A percentile compares a stretch with the other conserved stretches of the same genome.
These are phyloP conservation scores for Gaultheria prostrata DNA, from an alignment of 148 eudicot species.

Conservation along the genomic window DNA sequence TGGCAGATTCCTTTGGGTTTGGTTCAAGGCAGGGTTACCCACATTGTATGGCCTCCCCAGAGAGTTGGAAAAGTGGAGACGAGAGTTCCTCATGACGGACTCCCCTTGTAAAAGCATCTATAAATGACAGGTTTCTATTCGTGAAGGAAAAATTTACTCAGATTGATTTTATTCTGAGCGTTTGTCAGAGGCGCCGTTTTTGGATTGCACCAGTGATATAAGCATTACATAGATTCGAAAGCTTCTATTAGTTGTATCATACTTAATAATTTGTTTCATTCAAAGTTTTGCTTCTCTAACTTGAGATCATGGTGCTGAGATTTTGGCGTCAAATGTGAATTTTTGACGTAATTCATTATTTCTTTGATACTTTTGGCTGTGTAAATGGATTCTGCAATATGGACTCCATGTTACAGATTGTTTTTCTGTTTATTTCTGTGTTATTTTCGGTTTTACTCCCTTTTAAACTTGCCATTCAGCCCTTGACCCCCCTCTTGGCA, in stretches of 20 bases:
- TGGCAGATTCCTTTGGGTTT: constrained; percentile 86
- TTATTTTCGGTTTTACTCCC: neutral
- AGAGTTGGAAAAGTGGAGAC: constrained; percentile 60
- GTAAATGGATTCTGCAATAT: neutral
- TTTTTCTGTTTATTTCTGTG: neutral
- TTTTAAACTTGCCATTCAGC: neutral
- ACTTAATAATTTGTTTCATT: neutral
- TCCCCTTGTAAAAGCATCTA: constrained; percentile 22
- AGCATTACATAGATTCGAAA: neutral
- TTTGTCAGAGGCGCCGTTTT: constrained; percentile 10
- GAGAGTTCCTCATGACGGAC: constrained; percentile 30
- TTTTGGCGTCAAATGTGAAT: neutral
- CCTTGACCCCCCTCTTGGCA: neutral
- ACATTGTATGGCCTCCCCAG: constrained; percentile 85
- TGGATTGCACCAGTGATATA: neutral
- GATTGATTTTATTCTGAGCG: neutral
- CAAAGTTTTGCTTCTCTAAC: neutral
- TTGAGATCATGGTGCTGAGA: neutral
- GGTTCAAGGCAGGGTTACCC: constrained; percentile 76
- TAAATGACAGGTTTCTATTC: constrained; percentile 4
- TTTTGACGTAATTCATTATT: neutral
- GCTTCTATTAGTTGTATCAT: neutral
- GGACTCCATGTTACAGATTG: neutral
- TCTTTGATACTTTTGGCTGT: neutral
- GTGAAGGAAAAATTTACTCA: neutral